Conservation (phyloP, 2,329 filamentous ascomycete genomes). For the Apiospora sp. region DNA sequence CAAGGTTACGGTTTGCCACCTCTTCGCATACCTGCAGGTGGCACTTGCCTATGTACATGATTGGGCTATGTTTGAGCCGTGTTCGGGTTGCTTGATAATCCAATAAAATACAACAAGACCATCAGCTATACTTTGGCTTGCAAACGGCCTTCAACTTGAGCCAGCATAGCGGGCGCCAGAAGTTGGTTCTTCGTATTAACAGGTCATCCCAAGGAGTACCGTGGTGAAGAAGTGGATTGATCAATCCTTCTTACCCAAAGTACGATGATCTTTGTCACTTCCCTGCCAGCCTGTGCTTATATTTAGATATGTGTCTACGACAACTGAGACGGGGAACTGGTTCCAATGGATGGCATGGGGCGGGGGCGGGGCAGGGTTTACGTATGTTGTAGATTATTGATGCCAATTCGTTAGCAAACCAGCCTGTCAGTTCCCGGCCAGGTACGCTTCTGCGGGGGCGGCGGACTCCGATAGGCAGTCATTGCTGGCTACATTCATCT, state of each 20-base stretch:
- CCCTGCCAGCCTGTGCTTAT: neutral
- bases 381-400: neutral
- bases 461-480: conserved; percentile 8
- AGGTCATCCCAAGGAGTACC: neutral
- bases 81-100: neutral
- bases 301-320: neutral
- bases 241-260: neutral
- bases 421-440: neutral
- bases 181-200: neutral
- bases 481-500: neutral
- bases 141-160: neutral
- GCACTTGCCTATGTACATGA: neutral
- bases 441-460: conserved; percentile 9
- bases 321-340: neutral
- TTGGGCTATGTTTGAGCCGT: neutral
- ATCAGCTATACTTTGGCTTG: neutral
- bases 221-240: neutral
- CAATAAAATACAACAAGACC: neutral
- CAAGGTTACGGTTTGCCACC: neutral
- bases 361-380: conserved; percentile 11
- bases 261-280: neutral
- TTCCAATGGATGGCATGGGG: neutral
- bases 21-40: neutral
- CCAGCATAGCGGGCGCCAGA: neutral
- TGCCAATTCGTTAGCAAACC: neutral